phyloP scores from a whole-genome alignment of 169 alveolate genomes.

The Theileria parva region DNA sequence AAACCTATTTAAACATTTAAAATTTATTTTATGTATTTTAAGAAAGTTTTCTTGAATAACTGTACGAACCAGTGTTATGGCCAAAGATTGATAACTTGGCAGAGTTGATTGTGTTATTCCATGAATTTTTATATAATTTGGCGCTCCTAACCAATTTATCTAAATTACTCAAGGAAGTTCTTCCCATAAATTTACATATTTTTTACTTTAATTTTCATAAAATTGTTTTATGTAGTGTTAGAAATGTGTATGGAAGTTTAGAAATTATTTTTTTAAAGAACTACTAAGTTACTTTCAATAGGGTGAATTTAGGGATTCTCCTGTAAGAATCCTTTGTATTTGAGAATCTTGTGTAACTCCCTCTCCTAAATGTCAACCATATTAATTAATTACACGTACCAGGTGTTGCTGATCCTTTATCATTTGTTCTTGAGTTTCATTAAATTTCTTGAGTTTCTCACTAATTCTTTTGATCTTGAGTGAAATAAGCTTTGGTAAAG shows the following conservation, averaged over 20 bases:
- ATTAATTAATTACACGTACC: constrained; percentile 15
- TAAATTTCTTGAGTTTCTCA: constrained; percentile 20
- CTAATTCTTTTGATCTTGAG: constrained; percentile 34
- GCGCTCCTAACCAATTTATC: constrained; percentile 16
- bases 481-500: constrained; percentile 9
- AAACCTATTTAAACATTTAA: constrained; percentile 27
- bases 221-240: neutral
- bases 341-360: constrained; percentile 17
- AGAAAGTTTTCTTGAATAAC: neutral
- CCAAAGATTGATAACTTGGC: constrained; percentile 12
- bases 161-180: neutral
- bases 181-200: neutral
- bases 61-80: constrained; percentile 16
- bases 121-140: neutral
- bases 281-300: neutral
- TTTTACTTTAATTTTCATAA: neutral
- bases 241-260: neutral
- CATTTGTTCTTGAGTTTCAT: constrained; percentile 36
- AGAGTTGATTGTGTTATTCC: constrained; percentile 1
- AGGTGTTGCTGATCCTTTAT: constrained; percentile 6
- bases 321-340: constrained; percentile 15
- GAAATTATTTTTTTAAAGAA: neutral
- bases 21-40: neutral
- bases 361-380: neutral
- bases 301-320: neutral